Conservation (phyloP, 768 basidiomycete genomes). For the Rhodosporidiobolus sp. region DNA sequence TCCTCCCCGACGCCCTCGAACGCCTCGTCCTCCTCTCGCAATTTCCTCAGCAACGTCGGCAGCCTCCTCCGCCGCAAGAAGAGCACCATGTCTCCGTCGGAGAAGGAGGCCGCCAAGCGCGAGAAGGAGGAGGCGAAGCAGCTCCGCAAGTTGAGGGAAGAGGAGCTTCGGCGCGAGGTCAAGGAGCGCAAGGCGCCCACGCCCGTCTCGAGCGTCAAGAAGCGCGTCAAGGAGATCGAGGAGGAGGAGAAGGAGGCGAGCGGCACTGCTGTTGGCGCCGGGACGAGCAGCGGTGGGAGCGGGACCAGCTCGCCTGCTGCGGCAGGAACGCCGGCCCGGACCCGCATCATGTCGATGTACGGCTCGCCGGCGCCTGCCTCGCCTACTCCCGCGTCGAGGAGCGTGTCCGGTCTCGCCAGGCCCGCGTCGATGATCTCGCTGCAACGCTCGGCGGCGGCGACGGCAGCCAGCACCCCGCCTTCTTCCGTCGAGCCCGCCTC, state of each 20-base stretch:
- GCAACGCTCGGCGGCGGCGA: no score
- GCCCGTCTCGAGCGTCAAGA: slow-evolving; percentile 34
- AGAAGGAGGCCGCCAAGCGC: background rate
- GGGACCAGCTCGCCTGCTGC: no score
- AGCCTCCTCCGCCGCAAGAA: slow-evolving; percentile 18
- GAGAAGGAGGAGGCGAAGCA: slow-evolving; percentile 11
- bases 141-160: slow-evolving; percentile 21
- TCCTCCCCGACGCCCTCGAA: slow-evolving; percentile 2
- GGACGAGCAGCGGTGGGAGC: background rate
- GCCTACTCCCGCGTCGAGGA: no score
- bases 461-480: no score
- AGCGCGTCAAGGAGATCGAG: slow-evolving; percentile 34
- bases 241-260: slow-evolving; percentile 1
- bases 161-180: slow-evolving; percentile 3
- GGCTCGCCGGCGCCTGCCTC: no score
- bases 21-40: background rate
- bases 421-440: no score
- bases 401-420: no score
- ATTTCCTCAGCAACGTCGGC: slow-evolving; percentile 19
- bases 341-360: no score
- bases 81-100: background rate
- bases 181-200: slow-evolving; percentile 9
- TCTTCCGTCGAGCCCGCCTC: no score
- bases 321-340: background rate
- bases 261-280: background rate